These are phyloP conservation scores for Tephrocybe sp. DNA, from an alignment of 768 basidiomycete genomes.

Conservation along the genomic window DNA sequence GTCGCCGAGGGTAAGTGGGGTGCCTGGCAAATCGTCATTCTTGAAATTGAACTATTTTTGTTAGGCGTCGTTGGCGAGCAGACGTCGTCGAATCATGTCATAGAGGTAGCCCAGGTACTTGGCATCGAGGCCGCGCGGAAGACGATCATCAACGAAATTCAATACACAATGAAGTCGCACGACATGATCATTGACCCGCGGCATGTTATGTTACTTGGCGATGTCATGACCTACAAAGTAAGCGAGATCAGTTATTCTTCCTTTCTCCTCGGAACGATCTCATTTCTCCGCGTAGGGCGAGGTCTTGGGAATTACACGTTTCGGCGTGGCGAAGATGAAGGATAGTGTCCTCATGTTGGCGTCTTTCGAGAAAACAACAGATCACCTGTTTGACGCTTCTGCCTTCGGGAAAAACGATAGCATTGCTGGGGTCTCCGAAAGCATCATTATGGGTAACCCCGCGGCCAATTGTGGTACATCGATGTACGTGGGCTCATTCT, in stretches of 20 bases:
- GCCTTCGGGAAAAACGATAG: constrained; percentile 94
- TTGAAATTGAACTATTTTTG: neutral
- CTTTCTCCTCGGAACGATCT: constrained; percentile 8
- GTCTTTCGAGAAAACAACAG: constrained; percentile 99
- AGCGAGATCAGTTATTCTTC: constrained; percentile 1
- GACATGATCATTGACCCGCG: constrained; percentile 99
- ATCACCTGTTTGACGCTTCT: constrained; percentile 97
- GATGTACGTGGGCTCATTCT: constrained; percentile 63
- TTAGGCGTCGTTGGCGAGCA: constrained; percentile 89
- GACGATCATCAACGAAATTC: constrained; percentile 96
- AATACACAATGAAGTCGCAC: constrained; percentile 95
- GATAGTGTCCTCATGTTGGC: constrained; percentile 99
- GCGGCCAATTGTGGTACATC: constrained; percentile 94
- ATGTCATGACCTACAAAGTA: constrained; percentile 98
- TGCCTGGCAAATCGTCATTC: neutral
- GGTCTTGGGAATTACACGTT: constrained; percentile 96
- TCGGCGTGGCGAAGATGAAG: constrained; percentile 99
- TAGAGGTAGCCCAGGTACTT: constrained; percentile 92
- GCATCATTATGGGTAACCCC: constrained; percentile 99
- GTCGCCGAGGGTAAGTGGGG: constrained; percentile 76
- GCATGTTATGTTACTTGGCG: constrained; percentile 97
- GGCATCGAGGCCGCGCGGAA: constrained; percentile 95
- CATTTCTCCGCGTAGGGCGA: constrained; percentile 64
- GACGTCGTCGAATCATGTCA: constrained; percentile 96
- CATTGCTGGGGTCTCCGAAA: constrained; percentile 97